Evolutionary conservation across 305 asterid genomes (phyloP).

Genomic region (Plantago lanceolata): DNA sequence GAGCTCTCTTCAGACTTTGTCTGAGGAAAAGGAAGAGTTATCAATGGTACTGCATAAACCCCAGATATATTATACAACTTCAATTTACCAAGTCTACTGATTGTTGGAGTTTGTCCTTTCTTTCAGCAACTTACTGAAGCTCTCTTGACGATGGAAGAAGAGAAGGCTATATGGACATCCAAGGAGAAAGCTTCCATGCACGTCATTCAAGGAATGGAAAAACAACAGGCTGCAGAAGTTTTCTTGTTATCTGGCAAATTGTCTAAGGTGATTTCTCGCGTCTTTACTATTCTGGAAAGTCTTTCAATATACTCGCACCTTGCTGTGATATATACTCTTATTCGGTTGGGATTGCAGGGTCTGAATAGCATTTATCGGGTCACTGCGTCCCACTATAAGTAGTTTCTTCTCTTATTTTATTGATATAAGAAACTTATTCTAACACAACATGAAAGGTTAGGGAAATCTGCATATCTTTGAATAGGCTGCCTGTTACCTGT

Average conservation of each 20-base stretch:
- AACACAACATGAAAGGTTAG: no score
- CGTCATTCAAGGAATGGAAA: slow-evolving; percentile 54
- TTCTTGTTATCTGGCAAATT: slow-evolving; percentile 44
- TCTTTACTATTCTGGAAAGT: no score
- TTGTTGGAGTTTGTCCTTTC: slow-evolving; percentile 24
- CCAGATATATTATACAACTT: background rate
- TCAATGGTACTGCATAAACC: slow-evolving; percentile 52
- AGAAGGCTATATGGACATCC: slow-evolving; percentile 85
- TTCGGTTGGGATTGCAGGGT: no score
- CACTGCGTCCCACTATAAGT: no score
- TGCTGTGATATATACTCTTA: no score
- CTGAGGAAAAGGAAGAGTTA: slow-evolving; percentile 77
- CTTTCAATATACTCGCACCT: no score
- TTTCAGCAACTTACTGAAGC: slow-evolving; percentile 87
- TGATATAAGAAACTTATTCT: no score
- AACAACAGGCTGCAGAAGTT: slow-evolving; percentile 43
- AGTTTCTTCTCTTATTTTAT: no score
- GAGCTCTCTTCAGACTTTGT: slow-evolving; percentile 38
- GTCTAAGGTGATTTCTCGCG: slow-evolving; percentile 58
- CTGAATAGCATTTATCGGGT: no score
- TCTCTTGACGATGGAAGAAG: slow-evolving; percentile 85
- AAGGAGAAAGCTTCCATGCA: slow-evolving; percentile 80
- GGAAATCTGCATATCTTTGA: background rate
- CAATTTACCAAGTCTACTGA: slow-evolving; percentile 11
- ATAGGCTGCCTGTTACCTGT: no score